Evolutionary conservation across 148 eudicot species (phyloP).

Genomic region (Cornus kousa): DNA sequence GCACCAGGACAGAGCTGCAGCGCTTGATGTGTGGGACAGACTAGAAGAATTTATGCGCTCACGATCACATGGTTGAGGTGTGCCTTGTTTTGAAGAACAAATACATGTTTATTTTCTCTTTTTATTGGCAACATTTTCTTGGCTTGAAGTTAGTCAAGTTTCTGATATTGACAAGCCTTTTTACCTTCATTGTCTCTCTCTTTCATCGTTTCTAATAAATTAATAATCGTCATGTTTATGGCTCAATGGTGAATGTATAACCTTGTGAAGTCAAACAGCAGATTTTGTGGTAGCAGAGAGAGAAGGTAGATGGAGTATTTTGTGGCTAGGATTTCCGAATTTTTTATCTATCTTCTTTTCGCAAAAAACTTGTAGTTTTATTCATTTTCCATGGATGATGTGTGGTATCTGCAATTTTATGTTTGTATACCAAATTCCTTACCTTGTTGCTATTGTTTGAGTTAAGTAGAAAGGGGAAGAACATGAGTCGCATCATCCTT

Average conservation of each 20-base stretch:
- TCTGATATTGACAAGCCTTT: not conserved
- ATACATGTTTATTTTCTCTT: conserved; percentile 16
- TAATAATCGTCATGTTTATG: not conserved
- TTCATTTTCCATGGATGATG: too few relatives aligned
- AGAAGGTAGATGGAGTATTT: not conserved
- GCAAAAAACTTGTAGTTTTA: too few relatives aligned
- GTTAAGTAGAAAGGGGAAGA: too few relatives aligned
- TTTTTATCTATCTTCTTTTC: not conserved
- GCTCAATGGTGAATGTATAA: not conserved
- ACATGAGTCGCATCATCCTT: too few relatives aligned
- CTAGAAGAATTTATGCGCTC: conserved; percentile 83
- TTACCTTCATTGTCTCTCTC: not conserved
- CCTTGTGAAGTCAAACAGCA: not conserved
- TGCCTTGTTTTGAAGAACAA: not conserved
- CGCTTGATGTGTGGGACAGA: conserved; percentile 90
- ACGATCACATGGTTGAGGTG: conserved; percentile 64
- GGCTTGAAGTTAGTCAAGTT: not conserved
- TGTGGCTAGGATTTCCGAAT: not conserved
- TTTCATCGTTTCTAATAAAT: not conserved
- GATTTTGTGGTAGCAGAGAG: not conserved
- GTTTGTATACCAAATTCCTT: not conserved
- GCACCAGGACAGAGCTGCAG: conserved; percentile 97
- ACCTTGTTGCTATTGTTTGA: too few relatives aligned
- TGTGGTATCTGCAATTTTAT: not conserved
- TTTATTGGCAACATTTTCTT: conserved; percentile 3